Percentiles rank a stretch among this genome's conserved stretches.
Evolutionary conservation across 2,329 filamentous ascomycete genomes (phyloP).

Genomic region (Sporothrix dimorphospora): DNA sequence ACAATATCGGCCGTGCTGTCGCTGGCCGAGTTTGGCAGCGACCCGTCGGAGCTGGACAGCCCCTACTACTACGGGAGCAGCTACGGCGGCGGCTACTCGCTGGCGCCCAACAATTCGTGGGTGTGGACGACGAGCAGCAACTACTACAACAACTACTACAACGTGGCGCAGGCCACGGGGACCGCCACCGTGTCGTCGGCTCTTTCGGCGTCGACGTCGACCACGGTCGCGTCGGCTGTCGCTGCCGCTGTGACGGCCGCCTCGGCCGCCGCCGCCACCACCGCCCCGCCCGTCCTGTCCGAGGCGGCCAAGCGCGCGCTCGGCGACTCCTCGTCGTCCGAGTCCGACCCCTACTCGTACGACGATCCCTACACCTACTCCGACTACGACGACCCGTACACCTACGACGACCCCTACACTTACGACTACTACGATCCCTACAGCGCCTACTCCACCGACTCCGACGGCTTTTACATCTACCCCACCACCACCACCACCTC

Average conservation of each 20-base stretch:
- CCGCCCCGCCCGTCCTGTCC: constrained; percentile 3
- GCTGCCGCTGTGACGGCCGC: background rate
- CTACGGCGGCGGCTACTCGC: constrained; percentile 22
- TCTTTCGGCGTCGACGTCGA: background rate
- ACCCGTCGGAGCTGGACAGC: background rate
- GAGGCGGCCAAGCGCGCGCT: background rate
- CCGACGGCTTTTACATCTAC: background rate
- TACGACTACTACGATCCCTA: background rate
- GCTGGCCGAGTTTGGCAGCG: background rate
- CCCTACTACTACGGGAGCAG: background rate
- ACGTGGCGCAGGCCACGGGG: background rate
- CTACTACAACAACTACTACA: background rate
- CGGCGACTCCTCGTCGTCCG: background rate
- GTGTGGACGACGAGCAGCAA: constrained; percentile 25
- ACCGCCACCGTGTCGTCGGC: background rate
- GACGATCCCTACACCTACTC: background rate
- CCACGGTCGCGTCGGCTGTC: background rate
- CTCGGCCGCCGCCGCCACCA: background rate
- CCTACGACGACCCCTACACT: constrained; percentile 8
- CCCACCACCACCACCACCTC: background rate
- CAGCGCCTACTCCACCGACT: constrained; percentile 3
- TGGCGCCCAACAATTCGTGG: constrained; percentile 31
- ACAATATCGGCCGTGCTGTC: background rate
- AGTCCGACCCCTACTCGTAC: constrained; percentile 16
- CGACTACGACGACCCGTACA: constrained; percentile 7